Percentiles rank a stretch among this genome's conserved stretches.
phyloP scores from a whole-genome alignment of 495 filamentous ascomycete genomes.

The Annulohypoxylon nitens region DNA sequence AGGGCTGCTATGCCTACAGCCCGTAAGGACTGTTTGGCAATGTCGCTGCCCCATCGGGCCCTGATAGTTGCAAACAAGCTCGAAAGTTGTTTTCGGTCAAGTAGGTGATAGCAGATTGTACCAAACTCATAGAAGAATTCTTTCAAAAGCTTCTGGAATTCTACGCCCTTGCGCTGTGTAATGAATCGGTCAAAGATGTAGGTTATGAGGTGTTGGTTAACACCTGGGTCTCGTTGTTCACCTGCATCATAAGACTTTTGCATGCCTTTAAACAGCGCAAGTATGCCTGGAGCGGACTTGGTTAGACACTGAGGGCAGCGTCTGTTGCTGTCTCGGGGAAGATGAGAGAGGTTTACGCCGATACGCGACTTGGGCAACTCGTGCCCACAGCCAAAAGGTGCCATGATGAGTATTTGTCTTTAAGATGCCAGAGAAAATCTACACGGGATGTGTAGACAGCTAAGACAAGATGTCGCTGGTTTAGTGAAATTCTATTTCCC shows the following conservation, averaged over 20 bases:
- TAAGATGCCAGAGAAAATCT: neutral
- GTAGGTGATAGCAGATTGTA: conserved; percentile 1
- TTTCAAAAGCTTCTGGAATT: conserved; percentile 18
- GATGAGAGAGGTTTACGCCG: conserved; percentile 29
- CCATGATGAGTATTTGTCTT: conserved; percentile 38
- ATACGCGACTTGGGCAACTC: conserved; percentile 34
- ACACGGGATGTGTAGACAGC: neutral
- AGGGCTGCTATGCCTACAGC: conserved; percentile 20
- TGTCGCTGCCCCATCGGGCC: conserved; percentile 34
- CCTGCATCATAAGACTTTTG: neutral
- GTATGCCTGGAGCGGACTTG: neutral
- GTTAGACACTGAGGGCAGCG: conserved; percentile 39
- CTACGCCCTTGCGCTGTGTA: conserved; percentile 26
- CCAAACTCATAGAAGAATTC: conserved; percentile 13
- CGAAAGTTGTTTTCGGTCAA: conserved; percentile 18
- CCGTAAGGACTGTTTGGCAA: conserved; percentile 12
- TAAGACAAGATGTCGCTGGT: neutral
- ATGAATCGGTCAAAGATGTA: conserved; percentile 32
- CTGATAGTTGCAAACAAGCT: conserved; percentile 13
- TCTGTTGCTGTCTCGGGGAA: conserved; percentile 19
- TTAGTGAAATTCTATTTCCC: neutral
- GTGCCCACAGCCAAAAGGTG: conserved; percentile 30
- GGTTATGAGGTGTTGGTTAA: conserved; percentile 25
- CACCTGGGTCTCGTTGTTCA: neutral
- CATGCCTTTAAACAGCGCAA: conserved; percentile 10